Conservation (phyloP, 768 basidiomycete species). For the Kondoa malvinella region DNA sequence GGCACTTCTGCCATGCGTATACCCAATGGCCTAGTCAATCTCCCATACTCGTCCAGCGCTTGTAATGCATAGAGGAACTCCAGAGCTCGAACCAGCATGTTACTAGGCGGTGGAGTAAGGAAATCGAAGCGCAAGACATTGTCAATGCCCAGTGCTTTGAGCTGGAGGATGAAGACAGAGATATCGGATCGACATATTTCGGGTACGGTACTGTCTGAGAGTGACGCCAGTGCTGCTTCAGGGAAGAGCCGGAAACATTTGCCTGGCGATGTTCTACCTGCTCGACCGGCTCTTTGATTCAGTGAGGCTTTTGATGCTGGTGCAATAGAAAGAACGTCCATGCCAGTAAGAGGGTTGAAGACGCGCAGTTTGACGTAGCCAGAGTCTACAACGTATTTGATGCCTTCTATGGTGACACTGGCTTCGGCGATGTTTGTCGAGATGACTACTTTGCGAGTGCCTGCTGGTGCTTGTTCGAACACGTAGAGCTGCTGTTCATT, state of each 20-base stretch:
- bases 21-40: constrained; percentile 57
- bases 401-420: constrained; percentile 88
- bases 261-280: constrained; percentile 81
- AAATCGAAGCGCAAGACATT: constrained; percentile 93
- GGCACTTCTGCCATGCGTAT: constrained; percentile 70
- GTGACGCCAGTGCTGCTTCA: constrained; percentile 41
- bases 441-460: constrained; percentile 72
- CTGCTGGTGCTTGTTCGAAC: constrained; percentile 58
- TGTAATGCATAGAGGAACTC: constrained; percentile 65
- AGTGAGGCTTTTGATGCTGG: constrained; percentile 78
- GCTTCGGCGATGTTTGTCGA: constrained; percentile 97
- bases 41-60: constrained; percentile 61
- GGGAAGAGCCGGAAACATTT: constrained; percentile 86
- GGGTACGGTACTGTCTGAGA: constrained; percentile 58
- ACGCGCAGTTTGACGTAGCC: constrained; percentile 95
- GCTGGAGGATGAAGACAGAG: constrained; percentile 74
- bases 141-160: constrained; percentile 87
- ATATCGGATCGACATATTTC: constrained; percentile 85
- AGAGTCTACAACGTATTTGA: constrained; percentile 81
- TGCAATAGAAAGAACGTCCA: constrained; percentile 66
- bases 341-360: constrained; percentile 67
- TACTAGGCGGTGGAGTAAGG: constrained; percentile 72
- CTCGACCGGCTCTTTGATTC: constrained; percentile 80
- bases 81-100: constrained; percentile 65
- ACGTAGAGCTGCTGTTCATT: constrained; percentile 73